Evolutionary conservation across 192 early-diverging fungal species (phyloP).

Genomic region (Borealophlyctis nickersoniae): DNA sequence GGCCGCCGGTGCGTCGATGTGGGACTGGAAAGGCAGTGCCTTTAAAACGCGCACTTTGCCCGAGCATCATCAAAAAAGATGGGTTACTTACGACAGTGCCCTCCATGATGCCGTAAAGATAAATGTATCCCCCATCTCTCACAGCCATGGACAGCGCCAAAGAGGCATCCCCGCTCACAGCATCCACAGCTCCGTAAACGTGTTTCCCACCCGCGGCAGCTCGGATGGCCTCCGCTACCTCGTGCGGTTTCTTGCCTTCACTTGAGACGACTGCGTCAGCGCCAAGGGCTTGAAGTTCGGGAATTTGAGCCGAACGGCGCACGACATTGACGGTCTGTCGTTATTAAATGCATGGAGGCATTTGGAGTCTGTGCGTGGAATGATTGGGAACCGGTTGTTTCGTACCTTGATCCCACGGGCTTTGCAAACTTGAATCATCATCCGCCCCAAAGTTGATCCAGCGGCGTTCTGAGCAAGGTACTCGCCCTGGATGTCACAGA

Average conservation of each 20-base stretch:
- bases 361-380: not conserved
- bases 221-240: not conserved
- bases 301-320: not conserved
- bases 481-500: not conserved
- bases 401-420: constrained; percentile 5
- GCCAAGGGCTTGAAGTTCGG: constrained; percentile 2
- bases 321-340: constrained; percentile 15
- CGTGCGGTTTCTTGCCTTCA: not conserved
- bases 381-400: no score
- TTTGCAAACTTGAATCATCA: constrained; percentile 2
- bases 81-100: not conserved
- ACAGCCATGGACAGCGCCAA: not conserved
- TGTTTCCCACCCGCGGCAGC: not conserved
- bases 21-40: no score
- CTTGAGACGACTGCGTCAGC: constrained; percentile 3
- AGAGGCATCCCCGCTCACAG: constrained; percentile 1
- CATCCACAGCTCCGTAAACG: constrained; percentile 4
- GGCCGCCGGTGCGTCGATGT: not conserved
- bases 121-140: not conserved
- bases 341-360: no score
- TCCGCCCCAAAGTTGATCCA: constrained; percentile 3
- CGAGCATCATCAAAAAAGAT: no score
- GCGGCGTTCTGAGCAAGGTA: constrained; percentile 2
- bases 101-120: not conserved
- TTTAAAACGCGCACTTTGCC: no score